Percentiles rank a stretch among this genome's conserved stretches.
These are phyloP conservation scores for Quercus gilva DNA, from an alignment of 306 rosid genomes.

Conservation along the genomic window DNA sequence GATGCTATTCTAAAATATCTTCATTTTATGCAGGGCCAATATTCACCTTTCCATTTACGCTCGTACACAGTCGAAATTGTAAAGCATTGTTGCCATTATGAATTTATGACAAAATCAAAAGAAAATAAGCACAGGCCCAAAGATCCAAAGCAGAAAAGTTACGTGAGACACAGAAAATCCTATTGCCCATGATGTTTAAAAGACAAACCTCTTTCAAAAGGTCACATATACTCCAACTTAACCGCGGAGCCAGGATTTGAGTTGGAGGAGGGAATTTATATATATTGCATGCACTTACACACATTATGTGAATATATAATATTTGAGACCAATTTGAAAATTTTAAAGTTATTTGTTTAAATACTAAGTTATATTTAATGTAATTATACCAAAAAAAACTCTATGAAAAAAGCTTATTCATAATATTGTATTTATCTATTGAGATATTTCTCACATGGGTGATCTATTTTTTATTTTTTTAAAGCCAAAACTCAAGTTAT, in stretches of 20 bases:
- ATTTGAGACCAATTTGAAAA: too few relatives aligned
- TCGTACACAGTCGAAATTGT: constrained; percentile 35
- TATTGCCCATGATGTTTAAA: constrained; percentile 45
- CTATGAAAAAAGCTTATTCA: too few relatives aligned
- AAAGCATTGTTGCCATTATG: constrained; percentile 41
- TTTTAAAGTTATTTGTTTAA: too few relatives aligned
- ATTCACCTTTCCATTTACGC: background rate
- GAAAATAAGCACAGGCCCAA: constrained; percentile 53
- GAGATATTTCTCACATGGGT: too few relatives aligned
- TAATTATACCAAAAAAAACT: too few relatives aligned
- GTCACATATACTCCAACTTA: background rate
- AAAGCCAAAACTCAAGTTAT: too few relatives aligned
- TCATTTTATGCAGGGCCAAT: background rate
- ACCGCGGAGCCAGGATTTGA: fast-evolving
- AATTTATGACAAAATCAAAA: constrained; percentile 21
- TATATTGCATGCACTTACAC: fast-evolving
- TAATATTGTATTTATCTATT: too few relatives aligned
- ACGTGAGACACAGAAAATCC: constrained; percentile 41
- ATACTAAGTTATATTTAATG: too few relatives aligned
- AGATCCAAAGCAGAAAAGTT: constrained; percentile 51
- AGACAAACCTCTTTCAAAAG: constrained; percentile 42
- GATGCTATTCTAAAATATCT: background rate
- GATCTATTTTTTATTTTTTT: too few relatives aligned
- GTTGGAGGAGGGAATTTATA: too few relatives aligned
- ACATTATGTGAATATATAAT: too few relatives aligned